phyloP scores from a whole-genome alignment of 306 rosid genomes.

The Quercus suber region DNA sequence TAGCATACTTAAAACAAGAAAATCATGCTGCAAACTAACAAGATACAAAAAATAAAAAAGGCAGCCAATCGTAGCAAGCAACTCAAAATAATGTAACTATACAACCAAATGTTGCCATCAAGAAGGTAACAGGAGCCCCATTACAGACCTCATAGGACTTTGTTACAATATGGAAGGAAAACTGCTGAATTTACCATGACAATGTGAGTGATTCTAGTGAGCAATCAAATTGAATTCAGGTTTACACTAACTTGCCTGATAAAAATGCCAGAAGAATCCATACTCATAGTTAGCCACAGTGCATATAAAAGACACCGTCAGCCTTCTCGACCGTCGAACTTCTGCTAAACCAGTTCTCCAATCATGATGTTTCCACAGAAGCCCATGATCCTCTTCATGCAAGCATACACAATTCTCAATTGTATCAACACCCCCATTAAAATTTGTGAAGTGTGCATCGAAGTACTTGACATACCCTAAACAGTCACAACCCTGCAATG shows the following conservation, averaged over 20 bases:
- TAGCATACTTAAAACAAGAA: conserved; percentile 4
- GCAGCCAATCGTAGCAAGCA: conserved; percentile 1
- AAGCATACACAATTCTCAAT: conserved; percentile 78
- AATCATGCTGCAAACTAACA: not conserved
- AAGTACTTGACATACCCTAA: conserved; percentile 74
- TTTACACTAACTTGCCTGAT: conserved; percentile 59
- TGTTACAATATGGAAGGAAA: not conserved
- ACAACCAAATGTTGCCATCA: conserved; percentile 2
- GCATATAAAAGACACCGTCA: conserved; percentile 69
- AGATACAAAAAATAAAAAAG: not conserved
- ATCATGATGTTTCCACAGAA: conserved; percentile 87
- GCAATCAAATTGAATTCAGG: conserved; percentile 6
- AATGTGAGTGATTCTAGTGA: conserved; percentile 5
- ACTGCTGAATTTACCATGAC: not conserved
- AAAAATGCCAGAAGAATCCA: conserved; percentile 81
- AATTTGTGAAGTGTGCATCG: conserved; percentile 72
- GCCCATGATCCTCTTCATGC: conserved; percentile 87
- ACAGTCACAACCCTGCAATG: conserved; percentile 78
- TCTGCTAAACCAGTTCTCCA: conserved; percentile 85
- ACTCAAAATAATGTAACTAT: conserved; percentile 3
- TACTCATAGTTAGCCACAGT: conserved; percentile 85
- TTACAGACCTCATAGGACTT: not conserved
- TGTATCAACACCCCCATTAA: conserved; percentile 77
- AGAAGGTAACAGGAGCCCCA: conserved; percentile 3
- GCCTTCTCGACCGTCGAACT: conserved; percentile 78